Base-by-base conservation (phyloP, 805 yeast genomes). In the Candida maltosa region DNA sequence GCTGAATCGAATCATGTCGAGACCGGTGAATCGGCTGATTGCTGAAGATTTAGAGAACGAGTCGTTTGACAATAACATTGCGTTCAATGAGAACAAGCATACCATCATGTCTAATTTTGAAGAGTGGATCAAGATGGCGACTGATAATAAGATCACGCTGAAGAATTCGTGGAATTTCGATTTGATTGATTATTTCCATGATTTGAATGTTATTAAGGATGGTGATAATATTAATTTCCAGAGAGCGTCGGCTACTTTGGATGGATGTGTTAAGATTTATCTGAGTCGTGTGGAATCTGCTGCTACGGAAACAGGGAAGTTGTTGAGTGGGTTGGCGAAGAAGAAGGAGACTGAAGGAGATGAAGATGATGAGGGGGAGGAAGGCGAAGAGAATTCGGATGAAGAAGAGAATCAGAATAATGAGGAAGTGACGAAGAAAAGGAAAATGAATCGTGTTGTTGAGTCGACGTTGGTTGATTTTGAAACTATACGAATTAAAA, bases 181-280 rank as follows among this genome's bases (percentile, higher is more conserved):
- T 0, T 54, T 74, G 41, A 74, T 74, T 39, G 78, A 73, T 45
- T 74, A 73, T 48, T 74, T 74, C 49, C 68, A 70, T 47, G 77
- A 74, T 44, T 56, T 74, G 57, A 67, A 65, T 31, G 63, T 68
- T 20, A 58, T 73, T 25, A 57, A 62, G 40, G 76, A 70, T 41
- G 73, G 70, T 6, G 58, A 56, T 10, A 52, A 49, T 26, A 85
- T 89, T 49, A 87, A 88, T 56, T 89, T 91, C 56, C 96, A 87
- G 55, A 78, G 81, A 46, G 97, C 97, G 0, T 79, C 93, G 1
- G 87, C 94, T 3, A 87, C 97, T 1, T 65, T 91, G 16, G 97
- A 89, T 51, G 97, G 97, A 0, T 89, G 97, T 66, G 91, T 89
- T 22, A 88, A 88, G 62, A 87, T 91, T 35, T 91, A 91, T 54